Evolutionary conservation across 75 land plant species (phyloP), one percentile per base, ranked within the genome.

Genomic region (Cryptomeria japonica): DNA sequence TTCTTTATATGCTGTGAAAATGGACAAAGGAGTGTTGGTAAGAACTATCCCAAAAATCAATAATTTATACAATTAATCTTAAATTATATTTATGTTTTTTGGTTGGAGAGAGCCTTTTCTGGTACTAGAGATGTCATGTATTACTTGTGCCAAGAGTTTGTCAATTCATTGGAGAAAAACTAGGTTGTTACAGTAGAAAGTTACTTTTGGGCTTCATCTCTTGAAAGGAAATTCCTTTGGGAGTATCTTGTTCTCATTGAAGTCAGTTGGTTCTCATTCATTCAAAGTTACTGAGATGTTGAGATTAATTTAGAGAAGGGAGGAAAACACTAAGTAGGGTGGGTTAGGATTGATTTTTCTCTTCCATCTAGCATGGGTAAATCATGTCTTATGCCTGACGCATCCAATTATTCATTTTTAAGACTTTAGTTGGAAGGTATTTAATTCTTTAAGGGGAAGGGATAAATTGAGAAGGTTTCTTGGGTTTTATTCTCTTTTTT

Each of bases 1-100:
- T 97, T 96, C 91, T 96, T 96, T 87, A 91, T 95, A 55, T 96
- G 95, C 88, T 93, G 99, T 83, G 97, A 97, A 89, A 94, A 91
- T 89, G 95, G 97, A 86, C 99, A 97, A 89, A 97, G 96, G 86
- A 97, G 90, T 72, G 91, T 97, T 46, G 88, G 88, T 87, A 87
- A 80, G 41, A 49, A 25, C n/a, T 34, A 13, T 49, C 18, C 53
- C 25, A 28, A 19, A 19, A 49, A 28, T 47, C n/a, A 34, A 14
- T 56, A 53, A 22, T 61, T 5, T 61, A 19, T 56, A 56, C n/a
- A n/a, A n/a, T n/a, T n/a, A n/a, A n/a, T n/a, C n/a, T 34, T n/a
- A n/a, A 38, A 25, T 49, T 18, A 0, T 51, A 85, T 85, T 12
- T 36, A 22, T 42, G 18, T 85, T 85, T 34, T 28, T 85, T 55